phyloP scores from a whole-genome alignment of 495 filamentous ascomycete species.

The Barbatosphaeria neglecta region DNA sequence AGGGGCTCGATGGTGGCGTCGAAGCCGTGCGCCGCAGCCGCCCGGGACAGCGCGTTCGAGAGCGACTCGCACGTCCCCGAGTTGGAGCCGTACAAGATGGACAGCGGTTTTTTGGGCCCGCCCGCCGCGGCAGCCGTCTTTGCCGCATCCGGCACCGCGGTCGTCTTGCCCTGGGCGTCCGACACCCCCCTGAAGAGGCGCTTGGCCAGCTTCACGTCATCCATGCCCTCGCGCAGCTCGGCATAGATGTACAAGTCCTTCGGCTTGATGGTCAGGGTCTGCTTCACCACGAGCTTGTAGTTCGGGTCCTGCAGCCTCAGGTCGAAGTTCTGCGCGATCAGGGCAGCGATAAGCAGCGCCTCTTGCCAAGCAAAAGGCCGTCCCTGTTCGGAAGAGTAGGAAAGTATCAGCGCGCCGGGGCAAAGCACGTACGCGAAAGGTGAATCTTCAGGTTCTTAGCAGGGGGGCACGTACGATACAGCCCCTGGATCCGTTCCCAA shows the following conservation, averaged over 20 bases:
- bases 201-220: constrained; percentile 34
- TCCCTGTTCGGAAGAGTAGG: constrained; percentile 37
- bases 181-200: constrained; percentile 20
- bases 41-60: constrained; percentile 41
- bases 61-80: constrained; percentile 55
- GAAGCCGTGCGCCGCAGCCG: constrained; percentile 39
- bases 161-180: not conserved
- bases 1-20: constrained; percentile 28
- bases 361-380: constrained; percentile 41
- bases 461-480: not conserved
- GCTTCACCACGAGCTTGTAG: constrained; percentile 48
- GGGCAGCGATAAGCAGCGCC: constrained; percentile 23
- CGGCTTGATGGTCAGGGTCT: constrained; percentile 55
- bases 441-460: too few relatives aligned
- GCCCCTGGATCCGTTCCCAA: constrained; percentile 2
- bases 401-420: not conserved
- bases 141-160: constrained; percentile 8
- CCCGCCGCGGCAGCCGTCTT: constrained; percentile 3
- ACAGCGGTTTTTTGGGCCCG: constrained; percentile 23
- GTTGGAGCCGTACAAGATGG: constrained; percentile 54
- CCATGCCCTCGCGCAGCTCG: constrained; percentile 35
- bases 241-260: constrained; percentile 48
- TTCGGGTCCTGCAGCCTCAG: constrained; percentile 30
- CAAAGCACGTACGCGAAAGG: not conserved
- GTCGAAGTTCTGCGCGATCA: constrained; percentile 38